These are phyloP conservation scores for Epicoccum nigrum DNA, from an alignment of 2,329 filamentous ascomycete genomes.

Conservation along the genomic window DNA sequence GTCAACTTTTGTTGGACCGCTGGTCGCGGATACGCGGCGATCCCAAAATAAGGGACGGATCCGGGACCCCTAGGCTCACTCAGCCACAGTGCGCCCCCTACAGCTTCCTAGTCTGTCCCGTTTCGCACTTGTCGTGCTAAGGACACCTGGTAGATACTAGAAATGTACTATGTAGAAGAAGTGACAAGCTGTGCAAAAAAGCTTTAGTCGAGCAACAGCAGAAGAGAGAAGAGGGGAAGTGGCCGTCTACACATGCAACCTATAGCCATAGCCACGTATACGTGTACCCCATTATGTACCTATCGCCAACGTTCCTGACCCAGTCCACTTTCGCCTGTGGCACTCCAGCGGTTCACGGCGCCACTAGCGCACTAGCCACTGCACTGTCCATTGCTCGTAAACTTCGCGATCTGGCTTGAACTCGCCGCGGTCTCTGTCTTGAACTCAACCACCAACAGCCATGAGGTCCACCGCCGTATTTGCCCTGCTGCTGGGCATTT, in stretches of 20 bases:
- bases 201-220: background rate
- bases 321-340: conserved; percentile 24
- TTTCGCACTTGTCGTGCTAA: conserved; percentile 6
- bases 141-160: conserved; percentile 4
- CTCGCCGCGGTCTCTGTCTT: conserved; percentile 21
- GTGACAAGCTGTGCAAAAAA: background rate
- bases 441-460: conserved; percentile 41
- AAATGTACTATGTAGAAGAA: background rate
- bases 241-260: conserved; percentile 5
- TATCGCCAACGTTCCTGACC: conserved; percentile 13
- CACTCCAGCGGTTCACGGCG: conserved; percentile 28
- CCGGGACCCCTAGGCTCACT: conserved; percentile 8
- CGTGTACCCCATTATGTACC: conserved; percentile 10
- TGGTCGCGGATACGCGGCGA: conserved; percentile 9
- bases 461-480: conserved; percentile 74
- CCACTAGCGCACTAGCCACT: conserved; percentile 39
- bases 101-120: conserved; percentile 7
- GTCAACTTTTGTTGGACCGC: conserved; percentile 1
- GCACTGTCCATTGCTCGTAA: conserved; percentile 32
- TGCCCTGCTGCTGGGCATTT: conserved; percentile 70
- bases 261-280: conserved; percentile 2
- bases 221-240: background rate
- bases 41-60: conserved; percentile 10
- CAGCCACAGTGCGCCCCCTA: conserved; percentile 13
- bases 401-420: conserved; percentile 26